phyloP scores from a whole-genome alignment of 192 early-diverging fungal genomes.

The Rhizophagus prolifer region DNA sequence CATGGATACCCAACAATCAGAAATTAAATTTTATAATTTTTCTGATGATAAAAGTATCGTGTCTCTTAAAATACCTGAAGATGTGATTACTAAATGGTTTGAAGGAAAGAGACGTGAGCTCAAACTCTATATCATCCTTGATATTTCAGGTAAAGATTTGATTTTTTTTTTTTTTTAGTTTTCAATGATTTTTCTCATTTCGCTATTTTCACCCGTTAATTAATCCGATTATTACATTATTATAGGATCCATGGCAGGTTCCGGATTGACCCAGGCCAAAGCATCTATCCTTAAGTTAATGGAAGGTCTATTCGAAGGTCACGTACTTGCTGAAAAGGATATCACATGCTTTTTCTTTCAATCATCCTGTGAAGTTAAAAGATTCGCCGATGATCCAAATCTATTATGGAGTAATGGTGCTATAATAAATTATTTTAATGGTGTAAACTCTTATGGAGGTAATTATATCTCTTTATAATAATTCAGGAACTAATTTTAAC shows the following conservation, averaged over 20 bases:
- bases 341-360: constrained; percentile 39
- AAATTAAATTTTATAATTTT: neutral
- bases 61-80: neutral
- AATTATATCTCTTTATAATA: neutral
- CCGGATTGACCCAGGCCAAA: constrained; percentile 38
- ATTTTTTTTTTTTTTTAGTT: neutral
- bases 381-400: constrained; percentile 13
- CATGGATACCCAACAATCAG: neutral
- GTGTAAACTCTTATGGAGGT: constrained; percentile 36
- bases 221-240: neutral
- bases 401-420: constrained; percentile 23
- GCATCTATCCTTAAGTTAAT: constrained; percentile 35
- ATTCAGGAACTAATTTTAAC: constrained; percentile 38
- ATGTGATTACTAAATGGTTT: constrained; percentile 25
- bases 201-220: neutral
- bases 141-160: constrained; percentile 24
- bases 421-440: constrained; percentile 31
- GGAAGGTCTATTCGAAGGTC: constrained; percentile 30
- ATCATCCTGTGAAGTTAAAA: constrained; percentile 29
- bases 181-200: too few species aligned
- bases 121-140: constrained; percentile 19
- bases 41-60: neutral
- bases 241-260: constrained; percentile 42
- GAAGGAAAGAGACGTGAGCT: neutral
- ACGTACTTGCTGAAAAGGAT: constrained; percentile 11